Conservation (phyloP, 768 basidiomycete species). For the Porpolomopsis calyptriformis region DNA sequence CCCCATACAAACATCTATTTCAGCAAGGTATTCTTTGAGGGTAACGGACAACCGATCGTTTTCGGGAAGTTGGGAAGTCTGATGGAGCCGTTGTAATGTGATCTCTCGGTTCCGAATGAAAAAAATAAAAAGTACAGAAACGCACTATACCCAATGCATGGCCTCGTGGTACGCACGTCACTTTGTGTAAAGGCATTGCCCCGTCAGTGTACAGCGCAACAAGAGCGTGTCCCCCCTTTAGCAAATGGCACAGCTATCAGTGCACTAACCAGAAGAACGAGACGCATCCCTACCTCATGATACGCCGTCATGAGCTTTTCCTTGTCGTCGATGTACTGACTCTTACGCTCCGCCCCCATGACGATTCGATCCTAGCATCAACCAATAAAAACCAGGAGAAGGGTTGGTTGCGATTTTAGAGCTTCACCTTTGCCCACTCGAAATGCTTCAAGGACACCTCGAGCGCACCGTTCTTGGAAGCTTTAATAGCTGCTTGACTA, state of each 20-base stretch:
- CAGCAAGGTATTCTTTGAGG: constrained; percentile 63
- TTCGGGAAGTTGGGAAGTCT: constrained; percentile 74
- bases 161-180: constrained; percentile 94
- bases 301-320: constrained; percentile 87
- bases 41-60: constrained; percentile 66
- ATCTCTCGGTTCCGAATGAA: background rate
- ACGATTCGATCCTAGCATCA: constrained; percentile 70
- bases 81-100: constrained; percentile 12
- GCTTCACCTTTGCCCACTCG: constrained; percentile 88
- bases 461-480: constrained; percentile 70
- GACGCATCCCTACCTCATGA: constrained; percentile 59
- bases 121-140: constrained; percentile 12
- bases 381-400: background rate
- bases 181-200: constrained; percentile 95
- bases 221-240: constrained; percentile 84
- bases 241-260: constrained; percentile 5
- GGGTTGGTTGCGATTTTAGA: background rate
- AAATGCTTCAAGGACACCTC: constrained; percentile 74
- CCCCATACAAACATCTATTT: constrained; percentile 88
- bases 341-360: constrained; percentile 94
- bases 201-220: constrained; percentile 90
- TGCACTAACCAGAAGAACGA: constrained; percentile 5
- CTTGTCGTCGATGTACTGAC: constrained; percentile 78
- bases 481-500: constrained; percentile 89
- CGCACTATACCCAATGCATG: constrained; percentile 81